Base-by-base conservation (phyloP, 352 stramenopile species). In the Phytophthora pseudosyringae region DNA sequence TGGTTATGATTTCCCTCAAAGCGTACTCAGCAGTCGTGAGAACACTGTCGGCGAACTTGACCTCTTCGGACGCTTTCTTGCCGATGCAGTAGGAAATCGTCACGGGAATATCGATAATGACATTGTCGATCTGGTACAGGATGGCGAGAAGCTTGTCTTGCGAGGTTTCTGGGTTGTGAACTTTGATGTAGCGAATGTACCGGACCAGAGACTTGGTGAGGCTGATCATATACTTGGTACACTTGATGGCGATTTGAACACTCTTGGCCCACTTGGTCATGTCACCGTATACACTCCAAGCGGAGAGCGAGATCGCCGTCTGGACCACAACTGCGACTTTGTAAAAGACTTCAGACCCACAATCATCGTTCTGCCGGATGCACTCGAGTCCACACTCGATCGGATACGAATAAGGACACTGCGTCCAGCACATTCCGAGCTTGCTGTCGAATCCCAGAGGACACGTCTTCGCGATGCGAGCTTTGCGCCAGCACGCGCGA, bases 351-450 rank as follows among this genome's bases (percentile, higher is more conserved):
- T 63, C 73, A 31, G 59, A 48, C 13, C 43, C 53, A 48, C 75
- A 84, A 15, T 78, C 59, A 26, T 73, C 68, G 15, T 75, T 78
- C 31, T 80, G 75, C 13, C 66, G 72, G 36, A 80, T 51, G 16
- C 75, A 84, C 53, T 84, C 70, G 51, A 78, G 54, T 49, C 72
- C 73, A 43, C 75, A 84, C 25, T 75, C 61, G 1, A 81, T 41
- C n/a, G 75, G 75, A 53, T 81, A 84, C 41, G 61, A 64, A 45
- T 80, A 69, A 6, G 75, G 75, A 69, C 75, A 84, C 35, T 79
- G 28, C 33, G 61, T 59, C 74, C 71, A 83, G 48, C 74, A 83
- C n/a, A 60, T 69, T 5, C 59, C 71, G 4, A 71, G 25, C 11
- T 62, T 69, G 9, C 45, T 57, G 2, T 76, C 52, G 45, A 57